Conservation (phyloP, 176 grass and related monocot genomes). For the Aechmea fasciata region DNA sequence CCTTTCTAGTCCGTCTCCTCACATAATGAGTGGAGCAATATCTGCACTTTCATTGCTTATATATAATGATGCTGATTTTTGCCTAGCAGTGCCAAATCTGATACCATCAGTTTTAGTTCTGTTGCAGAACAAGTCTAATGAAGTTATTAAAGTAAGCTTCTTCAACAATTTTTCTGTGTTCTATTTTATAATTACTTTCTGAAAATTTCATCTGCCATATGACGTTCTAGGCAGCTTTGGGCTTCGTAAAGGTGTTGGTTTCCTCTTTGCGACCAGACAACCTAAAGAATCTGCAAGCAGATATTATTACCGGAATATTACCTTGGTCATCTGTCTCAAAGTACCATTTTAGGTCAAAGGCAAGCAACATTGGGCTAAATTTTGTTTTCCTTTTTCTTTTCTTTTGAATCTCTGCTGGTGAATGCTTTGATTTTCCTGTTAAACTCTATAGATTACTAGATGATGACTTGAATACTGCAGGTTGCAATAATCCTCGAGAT, state of each 20-base stretch:
- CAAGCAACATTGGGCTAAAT: conserved; percentile 17
- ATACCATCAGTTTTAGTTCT: conserved; percentile 83
- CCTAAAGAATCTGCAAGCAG: conserved; percentile 50
- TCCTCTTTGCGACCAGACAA: conserved; percentile 68
- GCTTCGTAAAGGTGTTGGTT: conserved; percentile 95
- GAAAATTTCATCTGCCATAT: conserved; percentile 11
- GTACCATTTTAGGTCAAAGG: conserved; percentile 88
- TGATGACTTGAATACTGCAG: conserved; percentile 33
- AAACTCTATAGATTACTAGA: conserved; percentile 3
- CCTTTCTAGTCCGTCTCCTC: conserved; percentile 79
- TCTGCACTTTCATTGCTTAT: conserved; percentile 95
- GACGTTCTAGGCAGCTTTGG: conserved; percentile 68
- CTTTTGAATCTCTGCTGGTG: background rate
- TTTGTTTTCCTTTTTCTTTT: conserved; percentile 11
- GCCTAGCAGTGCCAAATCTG: conserved; percentile 82
- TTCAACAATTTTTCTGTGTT: background rate
- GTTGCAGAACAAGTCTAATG: conserved; percentile 73
- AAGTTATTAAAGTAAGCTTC: conserved; percentile 73
- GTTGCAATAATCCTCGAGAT: conserved; percentile 78
- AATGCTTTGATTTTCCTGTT: background rate
- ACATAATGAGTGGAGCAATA: conserved; percentile 83
- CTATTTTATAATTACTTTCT: conserved; percentile 13
- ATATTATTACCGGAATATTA: conserved; percentile 71
- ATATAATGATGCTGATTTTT: conserved; percentile 84
- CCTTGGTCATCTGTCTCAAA: conserved; percentile 59